Percentiles rank a stretch among this genome's conserved stretches.
phyloP scores from a whole-genome alignment of 1,284 basidiomycete species.

The Fomitiporia mediterranea region DNA sequence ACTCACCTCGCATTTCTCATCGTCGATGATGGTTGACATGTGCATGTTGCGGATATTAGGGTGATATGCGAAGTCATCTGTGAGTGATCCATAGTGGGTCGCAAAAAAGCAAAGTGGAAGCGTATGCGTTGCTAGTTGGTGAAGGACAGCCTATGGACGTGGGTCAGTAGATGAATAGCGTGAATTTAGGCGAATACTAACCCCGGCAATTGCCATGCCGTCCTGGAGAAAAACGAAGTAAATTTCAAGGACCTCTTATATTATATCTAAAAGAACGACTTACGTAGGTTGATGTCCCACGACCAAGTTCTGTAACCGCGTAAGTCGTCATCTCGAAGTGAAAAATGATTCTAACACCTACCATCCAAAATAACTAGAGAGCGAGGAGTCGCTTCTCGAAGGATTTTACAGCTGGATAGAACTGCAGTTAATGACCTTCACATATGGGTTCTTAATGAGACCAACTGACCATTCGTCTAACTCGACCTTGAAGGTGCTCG shows the following conservation, averaged over 20 bases:
- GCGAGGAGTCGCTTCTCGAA: constrained; percentile 85
- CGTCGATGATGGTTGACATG: constrained; percentile 91
- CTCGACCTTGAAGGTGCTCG: constrained; percentile 96
- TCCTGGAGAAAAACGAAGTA: constrained; percentile 51
- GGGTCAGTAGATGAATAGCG: constrained; percentile 11
- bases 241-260: constrained; percentile 17
- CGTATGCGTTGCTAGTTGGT: constrained; percentile 88
- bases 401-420: constrained; percentile 73
- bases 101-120: constrained; percentile 83
- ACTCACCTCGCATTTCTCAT: constrained; percentile 75
- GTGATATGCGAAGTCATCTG: constrained; percentile 85
- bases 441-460: not conserved
- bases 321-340: constrained; percentile 20
- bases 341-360: constrained; percentile 32
- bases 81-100: constrained; percentile 84
- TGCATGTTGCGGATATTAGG: constrained; percentile 92
- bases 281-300: constrained; percentile 83
- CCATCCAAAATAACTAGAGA: constrained; percentile 95
- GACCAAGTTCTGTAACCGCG: constrained; percentile 66
- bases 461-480: constrained; percentile 90
- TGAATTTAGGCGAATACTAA: constrained; percentile 31
- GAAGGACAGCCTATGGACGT: constrained; percentile 70
- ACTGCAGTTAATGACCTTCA: not conserved
- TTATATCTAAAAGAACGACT: constrained; percentile 32
- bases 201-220: constrained; percentile 92